Evolutionary conservation across 257 asterid genomes (phyloP), one percentile per base, ranked within the genome.

Genomic region (Solanum virginianum): DNA sequence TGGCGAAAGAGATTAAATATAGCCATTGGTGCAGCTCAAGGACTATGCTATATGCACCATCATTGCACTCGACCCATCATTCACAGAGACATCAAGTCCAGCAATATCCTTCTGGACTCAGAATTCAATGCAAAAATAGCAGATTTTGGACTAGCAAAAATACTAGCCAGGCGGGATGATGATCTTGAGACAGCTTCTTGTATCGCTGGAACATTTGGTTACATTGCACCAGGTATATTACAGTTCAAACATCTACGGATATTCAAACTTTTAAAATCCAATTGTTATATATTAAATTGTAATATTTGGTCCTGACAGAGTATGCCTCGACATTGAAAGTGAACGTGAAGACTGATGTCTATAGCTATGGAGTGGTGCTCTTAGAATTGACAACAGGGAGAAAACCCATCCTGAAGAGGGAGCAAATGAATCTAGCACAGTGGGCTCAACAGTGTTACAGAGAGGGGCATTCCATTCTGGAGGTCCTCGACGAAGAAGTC

Each of bases 41-140:
- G 97, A 75, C 94, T 93, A 4, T 86, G 90, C 85, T 93, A 92
- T 80, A 91, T 93, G 94, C 95, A 93, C 87, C 95, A 92, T 56
- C 88, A 92, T 53, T 90, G 90, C 77, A 74, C 87, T 45, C 95
- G 93, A 3, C 87, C 94, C 1, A 90, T 93, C 55, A 85, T 93
- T 43, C 97, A 93, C 15, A 90, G 95, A 1, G 97, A 93, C 62
- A 92, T 93, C 22, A 93, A 93, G 85, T 90, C 95, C 10, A 92
- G 95, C 83, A 92, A 93, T 59, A 93, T 93, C 80, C 85, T 93
- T 84, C 70, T 93, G 87, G 95, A 93, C 86, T 85, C 92, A 0
- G 89, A 89, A 47, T 89, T 91, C 86, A 88, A 83, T 15, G 91
- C 97, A 20, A 91, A 90, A 82, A 87, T 93, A 15, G 91, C 95